phyloP scores from a whole-genome alignment of 78 protist species.

The Dictyostelium citrinum region DNA sequence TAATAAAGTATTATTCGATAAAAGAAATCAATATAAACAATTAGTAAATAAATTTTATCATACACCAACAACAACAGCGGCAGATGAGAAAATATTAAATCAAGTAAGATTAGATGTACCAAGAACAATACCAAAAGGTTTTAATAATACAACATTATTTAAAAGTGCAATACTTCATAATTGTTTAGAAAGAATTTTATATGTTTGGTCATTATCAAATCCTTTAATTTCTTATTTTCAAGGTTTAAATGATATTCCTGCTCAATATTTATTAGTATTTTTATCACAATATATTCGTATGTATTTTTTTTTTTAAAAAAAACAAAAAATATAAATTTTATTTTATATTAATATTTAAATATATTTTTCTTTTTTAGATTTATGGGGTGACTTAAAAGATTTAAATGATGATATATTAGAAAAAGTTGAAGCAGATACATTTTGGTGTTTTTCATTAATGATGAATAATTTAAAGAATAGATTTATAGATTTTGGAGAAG shows the following conservation, averaged over 20 bases:
- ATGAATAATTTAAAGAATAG: conserved; percentile 75
- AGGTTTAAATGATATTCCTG: conserved; percentile 79
- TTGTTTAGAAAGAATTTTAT: conserved; percentile 55
- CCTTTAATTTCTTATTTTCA: conserved; percentile 64
- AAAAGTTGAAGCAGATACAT: conserved; percentile 71
- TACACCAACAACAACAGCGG: neutral
- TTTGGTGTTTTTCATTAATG: conserved; percentile 72
- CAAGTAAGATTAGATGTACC: conserved; percentile 73
- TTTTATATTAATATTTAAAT: neutral
- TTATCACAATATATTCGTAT: conserved; percentile 51
- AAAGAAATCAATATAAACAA: conserved; percentile 61
- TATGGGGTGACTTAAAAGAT: conserved; percentile 38
- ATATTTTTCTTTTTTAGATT: neutral
- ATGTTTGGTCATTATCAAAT: conserved; percentile 63
- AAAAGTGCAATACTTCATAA: conserved; percentile 30
- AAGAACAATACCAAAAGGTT: conserved; percentile 75
- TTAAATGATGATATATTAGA: conserved; percentile 47
- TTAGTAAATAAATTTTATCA: conserved; percentile 51
- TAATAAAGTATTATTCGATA: conserved; percentile 26
- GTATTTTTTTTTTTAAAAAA: neutral
- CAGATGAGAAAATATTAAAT: conserved; percentile 45
- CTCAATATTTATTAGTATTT: conserved; percentile 54
- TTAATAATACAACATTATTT: conserved; percentile 29
- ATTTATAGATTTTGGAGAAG: conserved; percentile 70
- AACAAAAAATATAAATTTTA: too few relatives aligned